Base-by-base conservation (phyloP, 768 basidiomycete genomes). In the Mycena metata region DNA sequence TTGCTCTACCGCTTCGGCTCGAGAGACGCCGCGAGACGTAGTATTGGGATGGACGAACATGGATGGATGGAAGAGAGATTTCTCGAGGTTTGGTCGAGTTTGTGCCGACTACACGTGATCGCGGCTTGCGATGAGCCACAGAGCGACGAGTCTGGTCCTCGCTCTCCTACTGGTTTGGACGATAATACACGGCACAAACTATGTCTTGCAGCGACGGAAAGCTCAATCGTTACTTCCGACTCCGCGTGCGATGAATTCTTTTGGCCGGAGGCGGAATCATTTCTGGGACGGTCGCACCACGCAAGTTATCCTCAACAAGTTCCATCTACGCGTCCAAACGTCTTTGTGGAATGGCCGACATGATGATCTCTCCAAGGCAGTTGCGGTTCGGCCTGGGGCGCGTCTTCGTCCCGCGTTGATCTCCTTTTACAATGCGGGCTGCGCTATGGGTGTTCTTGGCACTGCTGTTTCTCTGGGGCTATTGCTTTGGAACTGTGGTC, bases 371-470 rank as follows among this genome's bases (percentile, higher is more conserved):
- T 69, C 84, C 15, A 51, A 71, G 0, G 46, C 64, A 5, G 75
- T 90, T n/a, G 74, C 79, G 6, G 71, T 73, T 26, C 73, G 75
- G n/a, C 71, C 70, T 7, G 79, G 76, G 51, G 59, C 70, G 42
- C 68, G 70, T 30, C 62, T 80, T 43, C 76, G 74, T 56, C 60
- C 70, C 4, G 60, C 69, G 1, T 70, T 89, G 12, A 69, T 73
- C 47, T 35, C 65, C 7, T 72, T 86, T 50, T 93, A 92, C 76
- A 82, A 87, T 69, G 30, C 84, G 0, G 91, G 91, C 8, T 81
- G 77, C 50, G 43, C 83, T 35, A 51, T 83, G 41, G 83, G 83
- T 3, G 71, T 83, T 4, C 49, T 86, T 9, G 64, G 64, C 5
- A 65, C 49, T 24, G 17, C 41, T 3, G 11, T 43, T 16, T 42